Evolutionary conservation across 768 basidiomycete genomes (phyloP), one percentile per base, ranked within the genome.

Genomic region (Lentinula raphanica): DNA sequence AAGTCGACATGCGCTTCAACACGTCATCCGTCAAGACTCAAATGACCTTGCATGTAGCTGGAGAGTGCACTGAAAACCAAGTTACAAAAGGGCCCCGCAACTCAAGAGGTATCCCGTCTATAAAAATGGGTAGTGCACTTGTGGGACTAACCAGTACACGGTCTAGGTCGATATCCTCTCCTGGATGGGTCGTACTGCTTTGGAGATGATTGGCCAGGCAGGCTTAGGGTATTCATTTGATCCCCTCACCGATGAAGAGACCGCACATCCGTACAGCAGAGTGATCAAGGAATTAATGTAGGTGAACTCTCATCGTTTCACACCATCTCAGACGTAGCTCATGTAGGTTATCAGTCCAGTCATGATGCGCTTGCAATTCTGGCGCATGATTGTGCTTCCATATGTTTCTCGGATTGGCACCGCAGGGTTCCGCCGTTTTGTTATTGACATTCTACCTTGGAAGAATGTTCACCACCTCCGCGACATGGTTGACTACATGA

Each of bases 401-500:
- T 49, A 60, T 21, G 38, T 69, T 1, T 63, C 65, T 8, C 61
- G 64, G 29, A 54, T 73, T 8, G 67, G 72, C 2, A 48, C 68
- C 5, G 63, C 71, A 12, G 44, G 50, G 36, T 60, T 74, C 39
- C 69, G 69, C 8, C 68, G 69, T 40, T 21, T 70, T 15, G 54
- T 69, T 11, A 62, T 67, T 39, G 44, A 56, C 15, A 49, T 58
- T 12, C 40, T 67, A 4, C 72, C 71, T 0, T 62, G 58, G 58
- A 54, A 62, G 36, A 49, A 58, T 3, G 49, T 71, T 13, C 69
- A 66, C 28, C 56, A 63, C n/a, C 49, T 69, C 9, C 59, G 63
- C 28, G 29, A 62, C n/a, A 70, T 72, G 44, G 60, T 67, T 9
- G 73, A 73, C 28, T 51, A 64, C 31, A 65, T 74, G 63, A 32